Evolutionary conservation across 192 early-diverging fungal genomes (phyloP).

Genomic region (Coemansia sp.): DNA sequence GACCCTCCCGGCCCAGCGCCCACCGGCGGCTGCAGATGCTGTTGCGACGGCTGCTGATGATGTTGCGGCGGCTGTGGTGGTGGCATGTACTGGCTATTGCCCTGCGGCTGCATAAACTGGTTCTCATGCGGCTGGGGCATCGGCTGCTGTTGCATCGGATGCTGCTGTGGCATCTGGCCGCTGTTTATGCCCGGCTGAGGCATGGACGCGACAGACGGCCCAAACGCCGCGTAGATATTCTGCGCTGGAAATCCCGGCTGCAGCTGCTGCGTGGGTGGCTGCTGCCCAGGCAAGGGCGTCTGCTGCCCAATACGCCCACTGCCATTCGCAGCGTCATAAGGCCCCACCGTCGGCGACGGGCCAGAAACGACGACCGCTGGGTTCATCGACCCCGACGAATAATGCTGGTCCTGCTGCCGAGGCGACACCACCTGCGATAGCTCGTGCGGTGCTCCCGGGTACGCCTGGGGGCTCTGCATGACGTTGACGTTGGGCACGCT

Average conservation of each 20-base stretch:
- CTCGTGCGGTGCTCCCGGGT: conserved; percentile 8
- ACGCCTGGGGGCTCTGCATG: conserved; percentile 27
- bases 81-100: neutral
- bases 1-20: conserved; percentile 6
- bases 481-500: conserved; percentile 20
- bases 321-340: neutral
- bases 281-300: conserved; percentile 44
- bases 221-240: conserved; percentile 4
- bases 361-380: neutral
- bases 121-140: conserved; percentile 5
- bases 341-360: neutral
- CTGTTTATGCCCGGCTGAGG: neutral
- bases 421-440: conserved; percentile 4
- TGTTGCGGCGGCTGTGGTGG: neutral
- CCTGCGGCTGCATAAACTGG: neutral
- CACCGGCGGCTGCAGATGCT: conserved; percentile 1
- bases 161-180: neutral
- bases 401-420: conserved; percentile 16
- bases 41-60: conserved; percentile 1
- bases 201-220: conserved; percentile 17
- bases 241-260: conserved; percentile 9
- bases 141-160: neutral
- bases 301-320: conserved; percentile 13
- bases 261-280: conserved; percentile 1
- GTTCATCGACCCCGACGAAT: conserved; percentile 11